These are phyloP conservation scores for Cymbopogon flexuosus DNA, from an alignment of 202 grass and related monocot genomes.

Conservation along the genomic window DNA sequence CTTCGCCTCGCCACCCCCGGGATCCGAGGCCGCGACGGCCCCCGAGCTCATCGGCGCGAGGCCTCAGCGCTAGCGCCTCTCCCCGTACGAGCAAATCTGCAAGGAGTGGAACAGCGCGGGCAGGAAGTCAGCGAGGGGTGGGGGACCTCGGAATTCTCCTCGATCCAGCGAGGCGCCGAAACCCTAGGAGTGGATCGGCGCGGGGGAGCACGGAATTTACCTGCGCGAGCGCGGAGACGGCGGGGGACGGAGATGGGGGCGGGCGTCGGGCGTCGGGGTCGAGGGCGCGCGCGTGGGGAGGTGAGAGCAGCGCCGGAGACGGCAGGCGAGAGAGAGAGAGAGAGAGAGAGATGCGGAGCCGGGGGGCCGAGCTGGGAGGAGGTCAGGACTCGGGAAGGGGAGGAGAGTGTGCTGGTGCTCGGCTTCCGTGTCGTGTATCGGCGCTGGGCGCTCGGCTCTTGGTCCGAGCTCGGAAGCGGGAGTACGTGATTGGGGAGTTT, in stretches of 20 bases:
- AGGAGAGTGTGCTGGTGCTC: constrained; percentile 5
- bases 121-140: constrained; percentile 4
- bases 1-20: constrained; percentile 31
- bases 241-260: background rate
- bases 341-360: background rate
- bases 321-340: background rate
- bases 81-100: constrained; percentile 17
- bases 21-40: constrained; percentile 47
- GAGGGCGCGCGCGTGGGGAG: background rate
- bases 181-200: constrained; percentile 41
- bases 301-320: constrained; percentile 5
- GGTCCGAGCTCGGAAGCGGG: background rate
- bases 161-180: constrained; percentile 38
- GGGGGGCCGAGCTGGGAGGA: background rate
- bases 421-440: constrained; percentile 9
- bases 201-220: constrained; percentile 21
- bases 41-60: constrained; percentile 51
- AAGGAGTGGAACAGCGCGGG: background rate
- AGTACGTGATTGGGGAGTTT: background rate
- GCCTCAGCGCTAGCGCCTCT: constrained; percentile 1
- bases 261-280: background rate
- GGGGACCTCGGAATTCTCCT: constrained; percentile 31
- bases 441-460: background rate
- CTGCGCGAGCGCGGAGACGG: constrained; percentile 3
- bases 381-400: background rate